These are phyloP conservation scores for Saksenaea vasiformis DNA, from an alignment of 371 early-diverging fungal genomes.

Conservation along the genomic window DNA sequence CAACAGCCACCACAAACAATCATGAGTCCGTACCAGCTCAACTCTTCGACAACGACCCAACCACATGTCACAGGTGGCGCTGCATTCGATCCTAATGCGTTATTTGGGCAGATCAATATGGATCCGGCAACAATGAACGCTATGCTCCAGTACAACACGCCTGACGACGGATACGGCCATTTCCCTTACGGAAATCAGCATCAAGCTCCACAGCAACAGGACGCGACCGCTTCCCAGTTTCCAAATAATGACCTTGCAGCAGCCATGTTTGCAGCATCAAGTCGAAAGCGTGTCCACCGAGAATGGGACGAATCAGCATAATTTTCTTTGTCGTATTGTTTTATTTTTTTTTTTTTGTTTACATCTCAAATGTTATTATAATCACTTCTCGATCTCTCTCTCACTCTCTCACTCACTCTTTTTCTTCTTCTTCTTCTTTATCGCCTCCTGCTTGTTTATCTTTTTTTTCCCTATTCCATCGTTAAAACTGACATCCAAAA, in stretches of 20 bases:
- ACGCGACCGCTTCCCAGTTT: constrained; percentile 1
- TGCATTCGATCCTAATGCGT: constrained; percentile 18
- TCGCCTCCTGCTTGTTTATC: not conserved
- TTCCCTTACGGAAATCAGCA: constrained; percentile 4
- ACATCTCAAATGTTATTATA: not conserved
- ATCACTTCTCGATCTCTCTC: not conserved
- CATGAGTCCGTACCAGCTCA: not conserved
- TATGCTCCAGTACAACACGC: constrained; percentile 24
- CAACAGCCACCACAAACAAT: constrained; percentile 8
- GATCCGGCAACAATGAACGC: constrained; percentile 42
- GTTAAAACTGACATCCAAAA: not conserved
- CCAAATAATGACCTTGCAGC: constrained; percentile 18
- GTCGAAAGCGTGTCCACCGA: constrained; percentile 33
- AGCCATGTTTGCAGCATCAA: constrained; percentile 19
- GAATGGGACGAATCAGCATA: constrained; percentile 21
- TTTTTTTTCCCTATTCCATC: not conserved
- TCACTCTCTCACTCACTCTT: not conserved
- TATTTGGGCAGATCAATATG: constrained; percentile 40
- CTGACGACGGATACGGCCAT: not conserved
- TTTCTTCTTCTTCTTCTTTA: not conserved
- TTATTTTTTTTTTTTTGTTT: constrained; percentile 1
- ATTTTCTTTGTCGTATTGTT: not conserved
- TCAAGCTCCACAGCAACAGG: constrained; percentile 13
- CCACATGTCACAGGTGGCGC: constrained; percentile 5
- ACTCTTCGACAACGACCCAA: constrained; percentile 2